phyloP scores from a whole-genome alignment of 2,329 filamentous ascomycete species.

The Sporothrix globosa region DNA sequence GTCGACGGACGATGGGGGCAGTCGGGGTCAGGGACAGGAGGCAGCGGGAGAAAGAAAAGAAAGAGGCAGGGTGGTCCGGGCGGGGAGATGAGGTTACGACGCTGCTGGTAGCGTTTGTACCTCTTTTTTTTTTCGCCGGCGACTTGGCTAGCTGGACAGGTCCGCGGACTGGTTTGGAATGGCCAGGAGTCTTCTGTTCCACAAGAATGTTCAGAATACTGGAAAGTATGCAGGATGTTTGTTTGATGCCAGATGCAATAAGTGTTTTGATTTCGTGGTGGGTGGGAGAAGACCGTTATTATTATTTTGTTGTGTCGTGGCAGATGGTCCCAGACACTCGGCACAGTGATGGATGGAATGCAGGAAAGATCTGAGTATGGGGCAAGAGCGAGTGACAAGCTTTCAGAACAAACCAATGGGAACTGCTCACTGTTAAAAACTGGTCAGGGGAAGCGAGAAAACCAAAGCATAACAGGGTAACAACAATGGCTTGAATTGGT shows the following conservation, averaged over 20 bases:
- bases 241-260: neutral
- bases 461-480: constrained; percentile 18
- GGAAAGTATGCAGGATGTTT: constrained; percentile 5
- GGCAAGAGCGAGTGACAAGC: constrained; percentile 23
- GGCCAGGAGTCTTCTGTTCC: neutral
- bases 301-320: neutral
- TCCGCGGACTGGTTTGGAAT: neutral
- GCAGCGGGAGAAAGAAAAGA: constrained; percentile 14
- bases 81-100: constrained; percentile 33
- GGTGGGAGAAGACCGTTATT: neutral
- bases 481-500: neutral
- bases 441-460: constrained; percentile 14
- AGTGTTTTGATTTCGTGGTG: neutral
- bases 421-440: neutral
- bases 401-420: constrained; percentile 27
- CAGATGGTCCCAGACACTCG: neutral
- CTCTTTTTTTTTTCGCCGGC: constrained; percentile 17
- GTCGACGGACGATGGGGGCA: constrained; percentile 16
- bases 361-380: constrained; percentile 1
- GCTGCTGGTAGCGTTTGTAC: constrained; percentile 26
- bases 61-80: constrained; percentile 29
- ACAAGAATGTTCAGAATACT: neutral
- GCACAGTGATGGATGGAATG: constrained; percentile 18
- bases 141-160: constrained; percentile 17
- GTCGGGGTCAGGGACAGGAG: constrained; percentile 25